Conservation (phyloP, 2,329 filamentous ascomycete species). For the Diplodia mutila region DNA sequence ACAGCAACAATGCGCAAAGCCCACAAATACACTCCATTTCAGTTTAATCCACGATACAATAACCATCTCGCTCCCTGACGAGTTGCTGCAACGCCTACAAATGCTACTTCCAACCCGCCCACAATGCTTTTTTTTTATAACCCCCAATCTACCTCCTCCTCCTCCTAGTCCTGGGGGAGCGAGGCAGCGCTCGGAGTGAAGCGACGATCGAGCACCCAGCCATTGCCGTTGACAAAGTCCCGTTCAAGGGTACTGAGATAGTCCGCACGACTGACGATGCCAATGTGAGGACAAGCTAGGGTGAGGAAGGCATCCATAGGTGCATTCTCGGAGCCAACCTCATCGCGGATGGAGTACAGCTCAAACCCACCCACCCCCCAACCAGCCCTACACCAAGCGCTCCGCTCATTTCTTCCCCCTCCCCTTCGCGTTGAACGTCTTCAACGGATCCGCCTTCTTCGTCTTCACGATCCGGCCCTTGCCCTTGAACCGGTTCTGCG, state of each 20-base stretch:
- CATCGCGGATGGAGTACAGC: constrained; percentile 51
- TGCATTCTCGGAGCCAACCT: constrained; percentile 47
- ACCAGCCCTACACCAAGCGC: too few relatives aligned
- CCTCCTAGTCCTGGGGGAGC: constrained; percentile 31
- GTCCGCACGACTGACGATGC: background rate
- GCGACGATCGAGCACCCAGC: constrained; percentile 29
- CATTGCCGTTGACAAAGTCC: background rate
- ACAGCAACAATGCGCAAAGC: background rate
- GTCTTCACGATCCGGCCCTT: constrained; percentile 56
- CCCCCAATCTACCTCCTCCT: background rate
- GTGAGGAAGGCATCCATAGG: too few relatives aligned
- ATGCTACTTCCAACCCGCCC: background rate
- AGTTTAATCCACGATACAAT: background rate
- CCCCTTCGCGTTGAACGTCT: constrained; percentile 71
- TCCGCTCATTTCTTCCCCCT: constrained; percentile 43
- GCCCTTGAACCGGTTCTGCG: constrained; percentile 47
- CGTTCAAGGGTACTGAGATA: background rate
- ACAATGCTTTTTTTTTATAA: background rate
- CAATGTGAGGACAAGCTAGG: background rate
- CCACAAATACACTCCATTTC: background rate
- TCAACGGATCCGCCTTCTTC: constrained; percentile 77
- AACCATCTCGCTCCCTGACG: background rate
- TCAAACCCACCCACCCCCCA: too few relatives aligned
- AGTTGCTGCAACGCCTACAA: background rate
- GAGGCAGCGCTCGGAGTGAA: constrained; percentile 28